phyloP scores from a whole-genome alignment of 371 early-diverging fungal genomes.

The Entomophthora muscae region DNA sequence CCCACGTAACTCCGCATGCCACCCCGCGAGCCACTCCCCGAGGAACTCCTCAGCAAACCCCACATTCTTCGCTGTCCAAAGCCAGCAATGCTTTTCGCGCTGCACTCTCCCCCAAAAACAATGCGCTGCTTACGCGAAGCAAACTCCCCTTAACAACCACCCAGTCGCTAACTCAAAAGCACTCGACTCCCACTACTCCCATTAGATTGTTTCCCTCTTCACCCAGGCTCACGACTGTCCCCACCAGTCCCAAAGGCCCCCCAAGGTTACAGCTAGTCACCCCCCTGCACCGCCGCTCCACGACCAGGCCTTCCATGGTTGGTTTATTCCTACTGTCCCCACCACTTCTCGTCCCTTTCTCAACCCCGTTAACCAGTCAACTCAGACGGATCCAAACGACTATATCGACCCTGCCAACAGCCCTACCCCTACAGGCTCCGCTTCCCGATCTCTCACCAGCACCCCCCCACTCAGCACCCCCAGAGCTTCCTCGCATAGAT shows the following conservation, averaged over 20 bases:
- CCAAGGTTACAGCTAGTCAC: too few species aligned
- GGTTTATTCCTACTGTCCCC: background rate
- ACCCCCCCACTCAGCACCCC: background rate
- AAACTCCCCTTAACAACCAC: background rate
- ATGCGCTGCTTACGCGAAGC: background rate
- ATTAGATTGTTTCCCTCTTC: background rate
- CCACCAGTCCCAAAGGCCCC: too few species aligned
- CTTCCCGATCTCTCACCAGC: too few species aligned
- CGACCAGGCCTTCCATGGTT: background rate
- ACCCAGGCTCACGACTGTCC: background rate
- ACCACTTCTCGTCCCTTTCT: background rate
- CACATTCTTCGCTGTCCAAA: background rate
- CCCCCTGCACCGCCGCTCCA: too few species aligned
- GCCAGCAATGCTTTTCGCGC: background rate
- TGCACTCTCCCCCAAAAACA: background rate
- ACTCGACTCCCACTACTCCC: background rate
- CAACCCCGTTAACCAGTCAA: background rate
- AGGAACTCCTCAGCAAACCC: background rate
- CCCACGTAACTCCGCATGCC: background rate
- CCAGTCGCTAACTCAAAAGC: background rate
- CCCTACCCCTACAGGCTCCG: background rate
- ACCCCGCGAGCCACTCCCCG: background rate
- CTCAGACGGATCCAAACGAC: constrained; percentile 1
- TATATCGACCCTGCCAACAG: background rate
- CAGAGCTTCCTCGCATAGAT: background rate